Evolutionary conservation across 2,329 filamentous ascomycete species (phyloP).

Genomic region (Pseudogymnoascus sp.): DNA sequence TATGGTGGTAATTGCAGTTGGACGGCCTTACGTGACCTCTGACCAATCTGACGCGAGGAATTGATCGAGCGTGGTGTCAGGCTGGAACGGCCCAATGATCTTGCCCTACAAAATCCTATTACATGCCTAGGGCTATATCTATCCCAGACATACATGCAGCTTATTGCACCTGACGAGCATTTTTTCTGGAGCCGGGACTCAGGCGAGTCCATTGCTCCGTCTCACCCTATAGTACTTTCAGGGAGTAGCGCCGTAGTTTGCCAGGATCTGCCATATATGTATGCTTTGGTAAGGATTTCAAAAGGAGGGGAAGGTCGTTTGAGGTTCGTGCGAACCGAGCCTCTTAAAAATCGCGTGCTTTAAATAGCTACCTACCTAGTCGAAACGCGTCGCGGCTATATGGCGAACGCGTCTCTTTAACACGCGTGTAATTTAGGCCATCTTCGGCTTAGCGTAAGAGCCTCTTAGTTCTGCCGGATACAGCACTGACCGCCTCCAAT

Average conservation of each 20-base stretch:
- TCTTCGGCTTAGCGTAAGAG: background rate
- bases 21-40: background rate
- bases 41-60: constrained; percentile 1
- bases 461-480: constrained; percentile 9
- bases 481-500: constrained; percentile 9
- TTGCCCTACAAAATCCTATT: constrained; percentile 3
- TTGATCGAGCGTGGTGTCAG: background rate
- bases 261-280: background rate
- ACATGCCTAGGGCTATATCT: constrained; percentile 1
- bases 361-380: background rate
- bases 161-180: constrained; percentile 8
- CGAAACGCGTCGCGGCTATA: constrained; percentile 5
- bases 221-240: background rate
- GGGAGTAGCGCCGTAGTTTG: background rate
- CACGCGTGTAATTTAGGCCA: constrained; percentile 4
- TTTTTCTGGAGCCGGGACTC: constrained; percentile 2
- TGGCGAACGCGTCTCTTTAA: background rate
- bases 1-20: constrained; percentile 7
- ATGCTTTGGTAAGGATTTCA: background rate
- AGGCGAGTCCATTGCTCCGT: background rate
- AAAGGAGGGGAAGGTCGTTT: background rate
- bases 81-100: constrained; percentile 1
- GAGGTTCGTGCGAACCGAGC: constrained; percentile 8
- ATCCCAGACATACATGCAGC: constrained; percentile 6
- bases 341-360: constrained; percentile 4